A percentile compares a stretch with the other conserved stretches of the same genome.
phyloP scores from a whole-genome alignment of 2,329 filamentous ascomycete species.

The Colletotrichum tropicale region DNA sequence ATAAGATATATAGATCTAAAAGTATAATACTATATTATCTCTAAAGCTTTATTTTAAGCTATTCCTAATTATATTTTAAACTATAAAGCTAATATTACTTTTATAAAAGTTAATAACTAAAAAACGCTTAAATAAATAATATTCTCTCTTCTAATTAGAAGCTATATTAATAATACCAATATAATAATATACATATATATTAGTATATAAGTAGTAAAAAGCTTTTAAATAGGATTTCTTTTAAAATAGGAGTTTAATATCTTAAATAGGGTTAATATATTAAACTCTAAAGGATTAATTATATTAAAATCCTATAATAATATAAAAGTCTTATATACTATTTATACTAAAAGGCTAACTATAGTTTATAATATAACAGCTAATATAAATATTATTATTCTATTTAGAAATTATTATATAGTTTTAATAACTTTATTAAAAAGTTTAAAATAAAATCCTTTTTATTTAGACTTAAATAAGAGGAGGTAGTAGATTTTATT shows the following conservation, averaged over 20 bases:
- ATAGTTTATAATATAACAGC: no score
- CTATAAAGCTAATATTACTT: not conserved
- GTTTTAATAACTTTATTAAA: no score
- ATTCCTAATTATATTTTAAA: not conserved
- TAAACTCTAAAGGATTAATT: not conserved
- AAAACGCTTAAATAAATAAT: not conserved
- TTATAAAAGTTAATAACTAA: not conserved
- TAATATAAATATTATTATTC: no score
- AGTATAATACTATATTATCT: not conserved
- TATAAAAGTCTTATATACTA: not conserved
- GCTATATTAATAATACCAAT: not conserved
- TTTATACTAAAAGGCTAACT: not conserved
- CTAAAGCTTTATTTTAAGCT: fast-evolving
- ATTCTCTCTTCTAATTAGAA: fast-evolving
- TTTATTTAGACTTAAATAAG: no score
- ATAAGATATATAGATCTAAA: not conserved
- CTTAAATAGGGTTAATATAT: not conserved
- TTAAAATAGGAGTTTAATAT: not conserved
- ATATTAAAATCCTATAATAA: not conserved
- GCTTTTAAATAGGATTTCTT: not conserved
- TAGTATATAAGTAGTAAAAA: not conserved
- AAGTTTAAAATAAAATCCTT: no score
- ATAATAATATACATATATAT: not conserved
- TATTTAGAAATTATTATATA: no score
- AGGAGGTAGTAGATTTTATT: no score